Evolutionary conservation across 106 monocot genomes (phyloP).

Genomic region (Ottelia alismoides): DNA sequence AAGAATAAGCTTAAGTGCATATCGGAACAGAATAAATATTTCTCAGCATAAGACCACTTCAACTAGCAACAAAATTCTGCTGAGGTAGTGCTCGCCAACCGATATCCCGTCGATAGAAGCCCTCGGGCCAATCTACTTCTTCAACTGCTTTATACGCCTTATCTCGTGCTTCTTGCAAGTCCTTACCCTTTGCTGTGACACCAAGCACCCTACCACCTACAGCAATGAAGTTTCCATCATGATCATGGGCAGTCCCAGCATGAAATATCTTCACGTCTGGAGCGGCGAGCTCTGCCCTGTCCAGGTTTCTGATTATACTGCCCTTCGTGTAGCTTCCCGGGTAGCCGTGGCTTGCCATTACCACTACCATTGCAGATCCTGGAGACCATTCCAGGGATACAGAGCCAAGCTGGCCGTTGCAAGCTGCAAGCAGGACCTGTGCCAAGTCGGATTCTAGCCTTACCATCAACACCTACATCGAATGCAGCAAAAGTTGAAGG

Average conservation of each 20-base stretch:
- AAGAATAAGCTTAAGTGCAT: too few relatives aligned
- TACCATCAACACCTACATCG: slow-evolving; percentile 93
- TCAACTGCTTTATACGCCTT: slow-evolving; percentile 72
- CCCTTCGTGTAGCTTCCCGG: slow-evolving; percentile 73
- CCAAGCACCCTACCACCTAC: slow-evolving; percentile 79
- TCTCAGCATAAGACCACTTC: too few relatives aligned
- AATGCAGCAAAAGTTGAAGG: too few relatives aligned
- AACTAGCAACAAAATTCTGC: neutral
- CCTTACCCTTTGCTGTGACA: slow-evolving; percentile 65
- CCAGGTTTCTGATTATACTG: slow-evolving; percentile 62
- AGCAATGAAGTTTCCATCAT: slow-evolving; percentile 54
- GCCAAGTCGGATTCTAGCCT: slow-evolving; percentile 85
- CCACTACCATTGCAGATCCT: slow-evolving; percentile 84
- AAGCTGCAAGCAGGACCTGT: slow-evolving; percentile 67
- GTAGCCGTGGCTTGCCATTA: slow-evolving; percentile 85
- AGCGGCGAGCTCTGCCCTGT: slow-evolving; percentile 56
- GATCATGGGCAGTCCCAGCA: slow-evolving; percentile 60
- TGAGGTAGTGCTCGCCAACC: slow-evolving; percentile 73
- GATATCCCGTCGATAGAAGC: slow-evolving; percentile 68
- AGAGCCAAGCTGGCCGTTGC: slow-evolving; percentile 48
- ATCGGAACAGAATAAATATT: too few relatives aligned
- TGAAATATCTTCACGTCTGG: slow-evolving; percentile 83
- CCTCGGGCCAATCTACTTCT: slow-evolving; percentile 67
- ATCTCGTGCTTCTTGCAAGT: slow-evolving; percentile 52
- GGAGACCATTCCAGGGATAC: slow-evolving; percentile 73